Conservation (phyloP, 495 filamentous ascomycete species). For the Daldinia decipiens region DNA sequence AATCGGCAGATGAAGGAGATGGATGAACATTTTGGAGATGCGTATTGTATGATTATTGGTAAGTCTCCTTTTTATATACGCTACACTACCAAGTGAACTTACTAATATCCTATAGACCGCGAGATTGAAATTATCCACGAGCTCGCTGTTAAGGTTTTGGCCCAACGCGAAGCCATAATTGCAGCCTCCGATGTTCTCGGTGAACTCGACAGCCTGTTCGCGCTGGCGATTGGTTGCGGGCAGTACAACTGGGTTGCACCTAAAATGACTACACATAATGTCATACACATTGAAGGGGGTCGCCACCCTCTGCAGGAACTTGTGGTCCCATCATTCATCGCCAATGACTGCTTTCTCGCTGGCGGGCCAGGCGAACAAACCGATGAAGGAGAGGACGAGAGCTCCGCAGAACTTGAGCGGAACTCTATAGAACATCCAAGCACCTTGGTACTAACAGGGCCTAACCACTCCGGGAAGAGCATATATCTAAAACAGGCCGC, state of each 20-base stretch:
- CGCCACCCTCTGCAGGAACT: slow-evolving; percentile 91
- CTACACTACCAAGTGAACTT: not conserved
- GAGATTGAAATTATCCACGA: slow-evolving; percentile 91
- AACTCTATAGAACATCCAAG: slow-evolving; percentile 60
- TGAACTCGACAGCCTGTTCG: slow-evolving; percentile 88
- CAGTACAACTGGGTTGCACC: slow-evolving; percentile 79
- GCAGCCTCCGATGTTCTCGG: slow-evolving; percentile 79
- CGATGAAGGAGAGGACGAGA: slow-evolving; percentile 21
- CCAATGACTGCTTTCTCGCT: slow-evolving; percentile 77
- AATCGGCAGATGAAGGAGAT: slow-evolving; percentile 84
- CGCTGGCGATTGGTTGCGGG: slow-evolving; percentile 80
- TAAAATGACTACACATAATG: slow-evolving; percentile 73
- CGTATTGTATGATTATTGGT: slow-evolving; percentile 86
- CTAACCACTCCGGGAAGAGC: slow-evolving; percentile 96
- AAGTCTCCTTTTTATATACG: slow-evolving; percentile 40
- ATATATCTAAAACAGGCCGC: slow-evolving; percentile 96
- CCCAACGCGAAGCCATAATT: slow-evolving; percentile 73
- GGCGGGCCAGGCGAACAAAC: slow-evolving; percentile 63
- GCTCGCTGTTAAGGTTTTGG: slow-evolving; percentile 75
- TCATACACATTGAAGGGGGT: slow-evolving; percentile 82
- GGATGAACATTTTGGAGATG: slow-evolving; percentile 84
- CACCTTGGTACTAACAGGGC: slow-evolving; percentile 87
- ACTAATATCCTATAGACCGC: slow-evolving; percentile 67
- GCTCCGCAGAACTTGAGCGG: slow-evolving; percentile 19
- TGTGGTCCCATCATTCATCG: slow-evolving; percentile 83